Conservation (phyloP, 768 basidiomycete species). For the Leucocoprinus leucothites region DNA sequence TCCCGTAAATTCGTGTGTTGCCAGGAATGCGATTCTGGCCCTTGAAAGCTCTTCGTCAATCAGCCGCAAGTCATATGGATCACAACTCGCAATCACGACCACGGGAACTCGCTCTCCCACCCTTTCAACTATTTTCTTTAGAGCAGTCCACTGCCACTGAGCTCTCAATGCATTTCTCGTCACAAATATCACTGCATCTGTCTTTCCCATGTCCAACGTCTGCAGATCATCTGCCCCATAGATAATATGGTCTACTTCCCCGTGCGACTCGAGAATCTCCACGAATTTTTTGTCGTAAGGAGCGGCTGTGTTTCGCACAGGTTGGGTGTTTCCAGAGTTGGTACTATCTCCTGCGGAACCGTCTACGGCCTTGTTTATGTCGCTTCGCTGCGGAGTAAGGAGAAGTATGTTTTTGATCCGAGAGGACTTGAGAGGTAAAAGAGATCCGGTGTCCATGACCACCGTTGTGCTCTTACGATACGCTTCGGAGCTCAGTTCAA, state of each 20-base stretch:
- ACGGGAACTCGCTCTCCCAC: constrained; percentile 24
- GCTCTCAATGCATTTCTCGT: constrained; percentile 54
- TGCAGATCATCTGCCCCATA: constrained; percentile 27
- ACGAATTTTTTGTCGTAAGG: constrained; percentile 53
- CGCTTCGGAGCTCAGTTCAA: constrained; percentile 38
- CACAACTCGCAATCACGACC: constrained; percentile 57
- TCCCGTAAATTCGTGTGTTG: constrained; percentile 58
- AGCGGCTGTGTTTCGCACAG: constrained; percentile 54
- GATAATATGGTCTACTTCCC: constrained; percentile 40
- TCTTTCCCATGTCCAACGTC: constrained; percentile 14
- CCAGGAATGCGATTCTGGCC: constrained; percentile 35
- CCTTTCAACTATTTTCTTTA: constrained; percentile 21
- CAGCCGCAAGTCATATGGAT: constrained; percentile 57
- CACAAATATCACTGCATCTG: constrained; percentile 44
- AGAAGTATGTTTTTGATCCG: constrained; percentile 32
- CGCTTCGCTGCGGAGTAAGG: constrained; percentile 55
- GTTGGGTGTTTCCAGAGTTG: constrained; percentile 24
- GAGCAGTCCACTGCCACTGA: constrained; percentile 47
- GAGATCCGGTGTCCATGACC: constrained; percentile 34
- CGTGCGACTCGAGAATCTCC: constrained; percentile 29
- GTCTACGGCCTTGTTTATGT: constrained; percentile 63
- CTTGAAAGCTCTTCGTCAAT: constrained; percentile 14
- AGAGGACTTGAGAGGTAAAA: constrained; percentile 32
- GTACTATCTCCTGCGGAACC: constrained; percentile 40
- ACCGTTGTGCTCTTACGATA: constrained; percentile 48